phyloP scores from a whole-genome alignment of 2,329 filamentous ascomycete genomes.

The Coccinonectria pachysandricola region DNA sequence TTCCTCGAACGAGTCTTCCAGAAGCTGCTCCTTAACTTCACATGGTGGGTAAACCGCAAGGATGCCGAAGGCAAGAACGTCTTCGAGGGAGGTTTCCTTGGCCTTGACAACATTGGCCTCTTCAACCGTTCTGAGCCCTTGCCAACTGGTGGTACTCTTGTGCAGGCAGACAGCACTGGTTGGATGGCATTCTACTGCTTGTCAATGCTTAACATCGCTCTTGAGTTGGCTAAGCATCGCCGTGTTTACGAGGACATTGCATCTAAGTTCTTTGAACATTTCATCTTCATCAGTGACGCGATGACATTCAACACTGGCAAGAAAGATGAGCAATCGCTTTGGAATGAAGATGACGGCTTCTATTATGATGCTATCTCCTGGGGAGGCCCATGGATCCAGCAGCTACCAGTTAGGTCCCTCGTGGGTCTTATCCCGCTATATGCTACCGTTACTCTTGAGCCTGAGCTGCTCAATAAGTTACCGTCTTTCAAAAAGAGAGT shows the following conservation, averaged over 20 bases:
- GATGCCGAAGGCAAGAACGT: constrained; percentile 92
- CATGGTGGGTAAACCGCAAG: constrained; percentile 98
- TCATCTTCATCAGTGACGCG: constrained; percentile 93
- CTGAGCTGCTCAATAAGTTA: constrained; percentile 83
- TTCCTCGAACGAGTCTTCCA: constrained; percentile 96
- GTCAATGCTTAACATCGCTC: constrained; percentile 91
- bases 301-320: constrained; percentile 73
- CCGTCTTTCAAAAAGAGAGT: constrained; percentile 88
- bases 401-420: constrained; percentile 82
- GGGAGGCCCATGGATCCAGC: constrained; percentile 86
- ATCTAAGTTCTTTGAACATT: constrained; percentile 98
- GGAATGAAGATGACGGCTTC: constrained; percentile 95
- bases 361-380: constrained; percentile 98
- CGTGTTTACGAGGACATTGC: constrained; percentile 95
- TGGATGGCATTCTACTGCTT: constrained; percentile 99
- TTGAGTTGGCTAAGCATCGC: constrained; percentile 90
- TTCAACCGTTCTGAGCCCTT: constrained; percentile 96
- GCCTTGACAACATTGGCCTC: constrained; percentile 91
- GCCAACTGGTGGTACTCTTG: constrained; percentile 83
- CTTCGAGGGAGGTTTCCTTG: constrained; percentile 92
- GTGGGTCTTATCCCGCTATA: constrained; percentile 92
- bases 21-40: constrained; percentile 91
- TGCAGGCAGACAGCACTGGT: constrained; percentile 94
- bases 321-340: constrained; percentile 71
- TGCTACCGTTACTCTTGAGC: constrained; percentile 83